These are phyloP conservation scores for Suhomyces choctaworum DNA, from an alignment of 1,139 yeast genomes.

Conservation along the genomic window DNA sequence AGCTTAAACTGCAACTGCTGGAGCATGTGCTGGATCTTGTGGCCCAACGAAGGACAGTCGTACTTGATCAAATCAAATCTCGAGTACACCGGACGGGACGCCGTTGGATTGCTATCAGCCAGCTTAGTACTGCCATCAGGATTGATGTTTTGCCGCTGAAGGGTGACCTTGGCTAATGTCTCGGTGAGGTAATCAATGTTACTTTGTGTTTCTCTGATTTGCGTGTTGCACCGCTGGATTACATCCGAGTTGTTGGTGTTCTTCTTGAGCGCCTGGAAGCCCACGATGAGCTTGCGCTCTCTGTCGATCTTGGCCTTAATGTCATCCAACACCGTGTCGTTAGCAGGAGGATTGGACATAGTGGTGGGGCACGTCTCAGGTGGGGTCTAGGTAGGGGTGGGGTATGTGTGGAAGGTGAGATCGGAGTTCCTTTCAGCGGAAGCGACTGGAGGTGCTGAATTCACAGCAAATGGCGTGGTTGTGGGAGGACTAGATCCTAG, in stretches of 20 bases:
- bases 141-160: constrained; percentile 24
- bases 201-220: constrained; percentile 86
- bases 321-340: constrained; percentile 50
- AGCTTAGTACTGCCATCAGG: constrained; percentile 11
- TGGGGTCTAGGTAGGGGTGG: no score
- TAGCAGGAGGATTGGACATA: constrained; percentile 17
- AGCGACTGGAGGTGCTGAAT: no score
- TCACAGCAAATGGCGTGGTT: no score
- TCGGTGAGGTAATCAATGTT: constrained; percentile 87
- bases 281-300: constrained; percentile 83
- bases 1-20: constrained; percentile 91
- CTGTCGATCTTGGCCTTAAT: constrained; percentile 82
- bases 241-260: constrained; percentile 78
- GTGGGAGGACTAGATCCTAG: no score
- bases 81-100: constrained; percentile 47
- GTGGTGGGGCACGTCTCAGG: no score
- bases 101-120: constrained; percentile 16
- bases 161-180: constrained; percentile 63
- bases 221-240: constrained; percentile 87
- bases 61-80: constrained; percentile 82
- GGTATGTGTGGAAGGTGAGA: no score
- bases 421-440: no score
- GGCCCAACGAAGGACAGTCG: constrained; percentile 95
- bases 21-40: constrained; percentile 90
- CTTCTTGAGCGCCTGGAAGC: constrained; percentile 77